Evolutionary conservation across 1,284 basidiomycete species (phyloP).

Genomic region (Moesziomyces sp.): DNA sequence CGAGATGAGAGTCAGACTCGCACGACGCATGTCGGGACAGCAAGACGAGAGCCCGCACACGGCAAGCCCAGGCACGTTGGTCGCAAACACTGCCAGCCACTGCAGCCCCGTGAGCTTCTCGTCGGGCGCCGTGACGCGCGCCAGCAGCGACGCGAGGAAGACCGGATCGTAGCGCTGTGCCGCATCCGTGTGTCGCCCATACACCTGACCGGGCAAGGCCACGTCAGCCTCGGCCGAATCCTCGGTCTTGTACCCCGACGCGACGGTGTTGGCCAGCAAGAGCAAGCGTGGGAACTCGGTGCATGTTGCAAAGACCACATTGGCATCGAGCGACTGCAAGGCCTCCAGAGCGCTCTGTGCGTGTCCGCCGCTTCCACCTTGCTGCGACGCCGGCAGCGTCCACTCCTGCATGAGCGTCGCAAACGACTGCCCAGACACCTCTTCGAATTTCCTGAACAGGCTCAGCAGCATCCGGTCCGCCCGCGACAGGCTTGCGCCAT

Average conservation of each 20-base stretch:
- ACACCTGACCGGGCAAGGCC: slow-evolving; percentile 26
- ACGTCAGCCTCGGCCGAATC: not conserved
- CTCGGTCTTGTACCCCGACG: slow-evolving; percentile 18
- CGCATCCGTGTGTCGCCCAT: slow-evolving; percentile 29
- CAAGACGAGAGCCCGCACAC: slow-evolving; percentile 80
- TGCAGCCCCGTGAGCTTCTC: slow-evolving; percentile 74
- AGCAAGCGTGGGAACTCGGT: slow-evolving; percentile 75
- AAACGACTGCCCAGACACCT: slow-evolving; percentile 76
- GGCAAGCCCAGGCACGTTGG: slow-evolving; percentile 80
- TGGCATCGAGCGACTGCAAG: slow-evolving; percentile 78
- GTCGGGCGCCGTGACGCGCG: slow-evolving; percentile 74
- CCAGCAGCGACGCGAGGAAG: slow-evolving; percentile 78
- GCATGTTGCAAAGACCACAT: slow-evolving; percentile 78
- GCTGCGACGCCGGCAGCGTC: slow-evolving; percentile 23
- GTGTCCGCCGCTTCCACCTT: not conserved
- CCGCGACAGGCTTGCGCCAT: slow-evolving; percentile 76
- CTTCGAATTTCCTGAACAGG: slow-evolving; percentile 83
- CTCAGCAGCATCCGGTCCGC: slow-evolving; percentile 77
- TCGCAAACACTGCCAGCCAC: slow-evolving; percentile 87
- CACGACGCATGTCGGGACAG: slow-evolving; percentile 74
- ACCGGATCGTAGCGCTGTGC: slow-evolving; percentile 78
- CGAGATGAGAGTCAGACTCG: slow-evolving; percentile 70
- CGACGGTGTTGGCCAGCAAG: slow-evolving; percentile 14
- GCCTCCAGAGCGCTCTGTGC: slow-evolving; percentile 72
- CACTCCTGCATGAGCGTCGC: slow-evolving; percentile 32